Base-by-base conservation (phyloP, 495 filamentous ascomycete genomes). In the Aspergillus cavernicola region DNA sequence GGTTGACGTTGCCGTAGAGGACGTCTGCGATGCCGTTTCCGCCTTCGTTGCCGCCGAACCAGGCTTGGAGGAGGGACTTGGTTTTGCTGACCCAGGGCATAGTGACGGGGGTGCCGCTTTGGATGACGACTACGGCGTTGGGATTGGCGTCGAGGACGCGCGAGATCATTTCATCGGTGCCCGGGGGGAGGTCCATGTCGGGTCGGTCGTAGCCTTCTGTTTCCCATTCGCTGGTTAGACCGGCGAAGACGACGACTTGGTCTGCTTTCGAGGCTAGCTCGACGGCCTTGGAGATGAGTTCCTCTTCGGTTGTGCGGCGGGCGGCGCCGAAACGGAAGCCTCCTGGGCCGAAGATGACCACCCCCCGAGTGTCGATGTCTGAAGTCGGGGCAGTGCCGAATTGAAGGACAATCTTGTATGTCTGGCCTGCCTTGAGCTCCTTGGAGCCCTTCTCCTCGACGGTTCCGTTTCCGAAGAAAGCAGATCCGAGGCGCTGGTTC, bases 151-250 rank as follows among this genome's bases (percentile, higher is more conserved):
- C 71, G 7, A 88, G 72, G 2, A 93, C 82, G 12, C 80, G 81
- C 38, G 80, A 75, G 59, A 93, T 82, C 22, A 95, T 73, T 23
- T 84, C 79, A 62, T 95, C 88, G 62, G 86, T 88, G 60, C 81
- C 84, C 1, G 85, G 85, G 5, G 89, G 89, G 9, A 95, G 77
- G 57, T 90, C 85, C 88, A 93, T 92, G 47, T 82, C 82, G 49
- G 85, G 78, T n/a, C 89, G 80, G 66, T 95, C 89, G 55, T 89
- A 85, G 19, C 90, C 90, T 63, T 95, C 90, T 15, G 86, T 89
- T 64, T 95, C 90, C 90, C 90, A 95, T 63, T 96, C 90, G 37
- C 78, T 80, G 60, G 89, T 88, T 12, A 95, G 75, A 3, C 90
- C 90, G 18, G 89, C 87, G 58, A 90, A 82, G 9, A 95, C 75